A percentile compares a stretch with the other conserved stretches of the same genome.
phyloP scores from a whole-genome alignment of 2,329 filamentous ascomycete species.

The Ceratocystis ficicola region DNA sequence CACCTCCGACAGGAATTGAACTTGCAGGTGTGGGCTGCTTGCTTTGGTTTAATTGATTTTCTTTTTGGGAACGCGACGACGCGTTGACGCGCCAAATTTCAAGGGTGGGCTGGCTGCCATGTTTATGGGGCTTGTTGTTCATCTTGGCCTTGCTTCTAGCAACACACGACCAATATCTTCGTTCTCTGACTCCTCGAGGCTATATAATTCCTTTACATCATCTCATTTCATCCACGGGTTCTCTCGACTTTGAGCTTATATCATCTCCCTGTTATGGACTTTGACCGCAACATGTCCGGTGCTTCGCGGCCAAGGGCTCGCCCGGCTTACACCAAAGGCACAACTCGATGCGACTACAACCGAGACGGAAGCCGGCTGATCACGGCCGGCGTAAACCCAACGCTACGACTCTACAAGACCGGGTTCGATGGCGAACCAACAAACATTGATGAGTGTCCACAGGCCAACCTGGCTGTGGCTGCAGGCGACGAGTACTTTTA shows the following conservation, averaged over 20 bases:
- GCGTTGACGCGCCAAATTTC: background rate
- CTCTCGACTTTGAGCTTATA: background rate
- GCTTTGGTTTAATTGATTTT: constrained; percentile 18
- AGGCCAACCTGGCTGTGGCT: constrained; percentile 70
- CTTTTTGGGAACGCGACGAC: background rate
- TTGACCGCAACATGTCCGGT: constrained; percentile 29
- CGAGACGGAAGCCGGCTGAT: constrained; percentile 76
- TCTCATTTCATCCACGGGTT: background rate
- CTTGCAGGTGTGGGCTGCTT: constrained; percentile 3
- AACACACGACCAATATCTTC: background rate
- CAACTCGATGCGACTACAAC: constrained; percentile 79
- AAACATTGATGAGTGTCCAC: constrained; percentile 82
- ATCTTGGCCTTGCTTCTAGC: background rate
- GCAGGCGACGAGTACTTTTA: constrained; percentile 73
- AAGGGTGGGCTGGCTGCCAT: background rate
- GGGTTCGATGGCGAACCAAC: constrained; percentile 84
- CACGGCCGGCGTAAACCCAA: constrained; percentile 87
- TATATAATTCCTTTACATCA: too few species aligned
- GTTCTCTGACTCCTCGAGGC: background rate
- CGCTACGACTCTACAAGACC: constrained; percentile 82
- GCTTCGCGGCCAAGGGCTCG: constrained; percentile 46
- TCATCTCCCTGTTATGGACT: background rate
- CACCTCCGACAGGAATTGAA: constrained; percentile 7
- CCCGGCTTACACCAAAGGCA: constrained; percentile 70
- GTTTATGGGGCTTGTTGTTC: background rate